Evolutionary conservation across 2,329 filamentous ascomycete species (phyloP).

Genomic region (Epichloe hybrida): DNA sequence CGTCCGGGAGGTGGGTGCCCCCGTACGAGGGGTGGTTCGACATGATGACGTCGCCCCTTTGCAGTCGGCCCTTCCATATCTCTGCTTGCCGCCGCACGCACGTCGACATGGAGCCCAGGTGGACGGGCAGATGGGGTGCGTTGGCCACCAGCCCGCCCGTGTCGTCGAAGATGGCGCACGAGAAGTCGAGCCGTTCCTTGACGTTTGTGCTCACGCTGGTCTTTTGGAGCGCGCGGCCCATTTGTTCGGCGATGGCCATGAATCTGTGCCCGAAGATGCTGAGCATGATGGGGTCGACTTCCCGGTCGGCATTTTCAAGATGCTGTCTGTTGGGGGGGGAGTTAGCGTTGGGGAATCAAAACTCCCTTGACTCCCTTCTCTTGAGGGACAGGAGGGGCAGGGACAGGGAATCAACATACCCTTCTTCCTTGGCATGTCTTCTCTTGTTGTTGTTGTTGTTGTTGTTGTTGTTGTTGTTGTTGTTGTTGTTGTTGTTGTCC

Average conservation of each 20-base stretch:
- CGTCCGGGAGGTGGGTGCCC: conserved; percentile 71
- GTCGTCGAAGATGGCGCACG: conserved; percentile 66
- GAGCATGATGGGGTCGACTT: conserved; percentile 62
- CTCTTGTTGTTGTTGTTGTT: conserved; percentile 44
- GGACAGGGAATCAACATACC: conserved; percentile 4
- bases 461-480: too few relatives aligned
- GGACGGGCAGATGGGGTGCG: conserved; percentile 67
- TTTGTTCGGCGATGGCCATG: conserved; percentile 78
- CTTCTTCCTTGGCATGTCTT: conserved; percentile 24
- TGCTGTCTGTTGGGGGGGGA: conserved; percentile 5
- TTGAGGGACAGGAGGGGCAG: too few relatives aligned
- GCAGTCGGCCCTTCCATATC: conserved; percentile 66
- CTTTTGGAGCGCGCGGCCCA: conserved; percentile 69
- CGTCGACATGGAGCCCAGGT: conserved; percentile 72
- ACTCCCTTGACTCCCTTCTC: too few relatives aligned
- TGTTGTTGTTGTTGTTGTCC: conserved; percentile 37
- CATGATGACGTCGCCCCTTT: conserved; percentile 68
- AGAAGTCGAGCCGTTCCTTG: conserved; percentile 72
- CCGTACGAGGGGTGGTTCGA: conserved; percentile 76
- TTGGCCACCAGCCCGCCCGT: conserved; percentile 66
- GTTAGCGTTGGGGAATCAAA: not conserved
- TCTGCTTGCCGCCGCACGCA: conserved; percentile 65
- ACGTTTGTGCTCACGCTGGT: conserved; percentile 72
- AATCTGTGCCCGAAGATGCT: conserved; percentile 73
- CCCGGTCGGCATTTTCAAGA: conserved; percentile 10